Base-by-base conservation (phyloP, 371 early-diverging fungal genomes). In the Lichtheimia ramosa region DNA sequence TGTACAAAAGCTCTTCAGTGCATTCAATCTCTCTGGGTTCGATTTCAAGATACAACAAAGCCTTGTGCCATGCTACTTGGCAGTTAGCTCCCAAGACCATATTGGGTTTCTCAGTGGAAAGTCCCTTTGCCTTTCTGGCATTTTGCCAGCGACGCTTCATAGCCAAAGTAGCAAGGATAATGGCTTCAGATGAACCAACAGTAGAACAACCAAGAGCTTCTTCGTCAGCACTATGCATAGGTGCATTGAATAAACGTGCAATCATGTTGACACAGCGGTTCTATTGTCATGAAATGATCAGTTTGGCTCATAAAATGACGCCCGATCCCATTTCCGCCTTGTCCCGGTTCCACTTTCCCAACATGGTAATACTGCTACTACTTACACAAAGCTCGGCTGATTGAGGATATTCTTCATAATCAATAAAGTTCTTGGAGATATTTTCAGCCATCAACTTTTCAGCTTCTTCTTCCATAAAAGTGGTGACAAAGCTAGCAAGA, bases 101-200 rank as follows among this genome's bases (percentile, higher is more conserved):
- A 62, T 92, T 92, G 15, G 92, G 92, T 48, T 83, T 82, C 12
- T 79, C 79, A 28, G 73, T 64, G 60, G 84, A 72, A 54, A 84
- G 72, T 21, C 88, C 89, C 48, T 70, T 75, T 10, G 66, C 82
- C 46, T 76, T 65, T 23, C 87, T 71, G 5, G 62, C 65, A 39
- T 68, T 43, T 61, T 85, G 81, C 92, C 92, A 92, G 23, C 83
- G 74, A 54, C 86, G 76, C 61, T 90, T 90, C 83, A 90, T 81
- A 6, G 91, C 89, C 56, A 92, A 68, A 0, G 79, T 84, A 41
- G 82, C 83, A 12, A 92, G 76, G 60, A 89, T 87, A 51, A 89
- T 83, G 25, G 89, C 92, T 66, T 91, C 92, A 1, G 85, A 85
- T 14, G 88, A 88, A 18, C 92, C 92, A 2, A 84, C 80, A 10